Conservation (phyloP, 2,329 filamentous ascomycete genomes). For the Pseudogymnoascus sp. region DNA sequence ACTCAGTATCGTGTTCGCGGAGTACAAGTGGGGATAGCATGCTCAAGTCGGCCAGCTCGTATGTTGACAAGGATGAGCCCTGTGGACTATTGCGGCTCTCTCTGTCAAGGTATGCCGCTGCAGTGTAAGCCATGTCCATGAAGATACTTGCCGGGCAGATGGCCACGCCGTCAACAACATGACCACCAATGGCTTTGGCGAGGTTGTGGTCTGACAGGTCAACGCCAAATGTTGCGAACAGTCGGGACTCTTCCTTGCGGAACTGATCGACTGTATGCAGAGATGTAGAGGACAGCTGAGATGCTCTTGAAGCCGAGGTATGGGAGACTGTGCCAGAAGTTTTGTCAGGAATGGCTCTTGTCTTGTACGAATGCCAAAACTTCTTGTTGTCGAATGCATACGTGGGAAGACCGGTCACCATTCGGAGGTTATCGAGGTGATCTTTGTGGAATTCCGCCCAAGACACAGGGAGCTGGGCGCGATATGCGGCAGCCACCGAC, state of each 20-base stretch:
- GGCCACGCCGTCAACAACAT: conserved; percentile 16
- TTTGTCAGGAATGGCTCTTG: background rate
- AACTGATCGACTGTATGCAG: background rate
- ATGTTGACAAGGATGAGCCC: background rate
- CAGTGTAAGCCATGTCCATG: conserved; percentile 20
- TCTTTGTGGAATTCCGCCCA: conserved; percentile 50
- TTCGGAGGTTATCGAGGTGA: conserved; percentile 42
- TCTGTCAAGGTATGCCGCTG: background rate
- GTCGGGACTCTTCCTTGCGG: background rate
- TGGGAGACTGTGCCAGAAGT: background rate
- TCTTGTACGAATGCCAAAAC: conserved; percentile 31
- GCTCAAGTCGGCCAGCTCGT: background rate
- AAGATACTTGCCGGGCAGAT: conserved; percentile 23
- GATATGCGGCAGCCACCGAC: conserved; percentile 39
- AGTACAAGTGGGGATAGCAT: background rate
- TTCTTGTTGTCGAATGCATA: conserved; percentile 55
- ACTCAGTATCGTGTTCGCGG: background rate
- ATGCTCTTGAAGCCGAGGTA: background rate
- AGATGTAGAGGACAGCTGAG: background rate
- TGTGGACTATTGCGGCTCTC: background rate
- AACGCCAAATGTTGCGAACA: background rate
- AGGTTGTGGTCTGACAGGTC: background rate
- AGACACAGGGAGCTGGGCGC: conserved; percentile 40
- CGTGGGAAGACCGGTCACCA: conserved; percentile 44
- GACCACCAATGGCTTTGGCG: conserved; percentile 13